Percentiles rank a stretch among this genome's conserved stretches.
Conservation (phyloP, 768 basidiomycete genomes). For the Fibroporia radiculosa region DNA sequence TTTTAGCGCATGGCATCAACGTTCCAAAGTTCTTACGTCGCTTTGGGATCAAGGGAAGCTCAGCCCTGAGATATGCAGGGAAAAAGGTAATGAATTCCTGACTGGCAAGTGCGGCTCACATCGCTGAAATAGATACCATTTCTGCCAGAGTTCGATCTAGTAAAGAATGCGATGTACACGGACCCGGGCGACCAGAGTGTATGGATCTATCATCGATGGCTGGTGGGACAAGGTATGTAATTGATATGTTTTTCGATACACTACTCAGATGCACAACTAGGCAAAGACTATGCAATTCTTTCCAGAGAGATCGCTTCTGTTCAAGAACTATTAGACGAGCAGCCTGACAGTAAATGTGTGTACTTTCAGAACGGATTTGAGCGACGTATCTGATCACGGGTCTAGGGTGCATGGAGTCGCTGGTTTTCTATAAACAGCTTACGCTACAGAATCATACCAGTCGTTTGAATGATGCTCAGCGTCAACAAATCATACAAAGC, state of each 20-base stretch:
- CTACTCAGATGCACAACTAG: slow-evolving; percentile 29
- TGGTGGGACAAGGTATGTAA: slow-evolving; percentile 67
- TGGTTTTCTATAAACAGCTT: slow-evolving; percentile 77
- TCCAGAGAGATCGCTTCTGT: slow-evolving; percentile 73
- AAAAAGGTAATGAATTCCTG: slow-evolving; percentile 48
- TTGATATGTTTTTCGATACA: neutral
- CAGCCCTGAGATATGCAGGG: slow-evolving; percentile 47
- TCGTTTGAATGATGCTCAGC: slow-evolving; percentile 25
- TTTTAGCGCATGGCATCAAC: slow-evolving; percentile 98
- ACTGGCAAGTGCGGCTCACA: neutral
- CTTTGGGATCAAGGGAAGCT: slow-evolving; percentile 57
- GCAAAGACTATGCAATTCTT: slow-evolving; percentile 49
- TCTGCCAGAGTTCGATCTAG: slow-evolving; percentile 78
- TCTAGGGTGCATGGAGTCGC: slow-evolving; percentile 92
- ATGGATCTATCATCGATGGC: slow-evolving; percentile 99
- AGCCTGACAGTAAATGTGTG: slow-evolving; percentile 91
- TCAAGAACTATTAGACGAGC: slow-evolving; percentile 76
- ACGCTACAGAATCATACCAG: slow-evolving; percentile 42
- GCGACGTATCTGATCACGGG: neutral
- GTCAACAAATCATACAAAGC: slow-evolving; percentile 27
- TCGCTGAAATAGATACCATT: neutral
- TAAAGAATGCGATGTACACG: slow-evolving; percentile 91
- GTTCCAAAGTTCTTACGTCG: slow-evolving; percentile 68
- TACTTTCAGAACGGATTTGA: neutral
- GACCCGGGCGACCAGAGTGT: slow-evolving; percentile 95